Conservation (phyloP, 2,329 filamentous ascomycete genomes). For the Cladorrhinum sp. region DNA sequence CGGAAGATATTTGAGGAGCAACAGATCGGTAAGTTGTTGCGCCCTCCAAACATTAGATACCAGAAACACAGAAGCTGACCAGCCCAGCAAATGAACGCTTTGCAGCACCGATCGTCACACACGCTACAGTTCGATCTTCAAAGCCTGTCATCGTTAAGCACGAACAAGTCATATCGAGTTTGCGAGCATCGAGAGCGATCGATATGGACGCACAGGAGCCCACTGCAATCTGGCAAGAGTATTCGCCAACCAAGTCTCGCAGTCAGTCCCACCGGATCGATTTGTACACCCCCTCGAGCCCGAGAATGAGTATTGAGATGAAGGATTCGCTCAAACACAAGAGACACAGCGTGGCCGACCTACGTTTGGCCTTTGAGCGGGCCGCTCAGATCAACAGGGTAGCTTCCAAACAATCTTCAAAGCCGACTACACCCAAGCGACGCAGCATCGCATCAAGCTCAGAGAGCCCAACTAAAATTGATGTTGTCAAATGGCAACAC, state of each 20-base stretch:
- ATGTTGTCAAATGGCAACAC: neutral
- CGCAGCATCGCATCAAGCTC: neutral
- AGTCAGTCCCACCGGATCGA: constrained; percentile 3
- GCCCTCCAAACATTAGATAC: neutral
- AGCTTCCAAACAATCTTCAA: neutral
- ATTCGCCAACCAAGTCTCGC: constrained; percentile 2
- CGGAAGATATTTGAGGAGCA: constrained; percentile 33
- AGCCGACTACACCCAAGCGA: neutral
- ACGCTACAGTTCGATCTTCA: constrained; percentile 1
- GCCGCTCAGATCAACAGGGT: neutral
- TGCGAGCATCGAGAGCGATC: neutral
- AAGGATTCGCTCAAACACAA: constrained; percentile 8
- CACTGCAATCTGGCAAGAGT: neutral
- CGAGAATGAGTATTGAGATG: neutral
- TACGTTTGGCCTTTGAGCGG: constrained; percentile 35
- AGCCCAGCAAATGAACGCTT: neutral
- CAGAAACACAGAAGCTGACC: neutral
- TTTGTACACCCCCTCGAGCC: neutral
- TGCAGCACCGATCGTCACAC: constrained; percentile 12
- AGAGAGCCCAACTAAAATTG: neutral
- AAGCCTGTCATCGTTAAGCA: constrained; percentile 12
- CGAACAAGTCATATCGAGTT: neutral
- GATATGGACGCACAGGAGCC: neutral
- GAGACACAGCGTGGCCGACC: constrained; percentile 34
- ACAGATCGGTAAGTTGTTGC: constrained; percentile 26